Conservation (phyloP, 208 protist species). For the Trichomonas gallinae region DNA sequence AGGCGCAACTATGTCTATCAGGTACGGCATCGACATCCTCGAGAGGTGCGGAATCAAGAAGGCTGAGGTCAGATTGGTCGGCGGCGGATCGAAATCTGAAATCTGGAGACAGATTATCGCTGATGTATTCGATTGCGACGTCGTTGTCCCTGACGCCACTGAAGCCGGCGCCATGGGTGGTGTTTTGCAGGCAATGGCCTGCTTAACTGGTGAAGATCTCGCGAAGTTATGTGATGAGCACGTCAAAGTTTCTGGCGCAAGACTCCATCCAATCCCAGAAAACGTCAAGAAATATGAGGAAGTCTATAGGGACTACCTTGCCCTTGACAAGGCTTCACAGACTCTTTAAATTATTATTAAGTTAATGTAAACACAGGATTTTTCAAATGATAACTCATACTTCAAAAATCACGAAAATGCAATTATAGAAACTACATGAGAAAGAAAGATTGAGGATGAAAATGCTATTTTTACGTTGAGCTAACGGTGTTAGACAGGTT, state of each 20-base stretch:
- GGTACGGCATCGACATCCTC: background rate
- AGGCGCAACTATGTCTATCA: background rate
- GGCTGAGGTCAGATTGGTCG: background rate
- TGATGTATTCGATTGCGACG: background rate
- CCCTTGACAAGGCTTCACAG: background rate
- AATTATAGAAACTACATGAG: too few species aligned
- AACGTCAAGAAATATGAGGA: background rate
- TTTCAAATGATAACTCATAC: too few species aligned
- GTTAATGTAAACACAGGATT: too few species aligned
- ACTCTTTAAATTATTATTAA: background rate
- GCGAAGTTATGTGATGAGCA: background rate
- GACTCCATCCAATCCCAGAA: background rate
- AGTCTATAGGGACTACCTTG: background rate
- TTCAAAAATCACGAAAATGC: too few species aligned
- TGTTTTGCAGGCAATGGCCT: background rate
- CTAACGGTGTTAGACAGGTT: too few species aligned
- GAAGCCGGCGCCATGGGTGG: slow-evolving; percentile 19
- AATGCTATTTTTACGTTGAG: too few species aligned
- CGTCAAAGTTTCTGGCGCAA: background rate
- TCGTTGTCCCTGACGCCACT: background rate
- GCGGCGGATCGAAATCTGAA: background rate
- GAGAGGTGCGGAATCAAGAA: background rate
- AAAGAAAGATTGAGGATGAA: too few species aligned
- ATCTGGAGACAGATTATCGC: slow-evolving; percentile 17
- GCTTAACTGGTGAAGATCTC: background rate